phyloP scores from a whole-genome alignment of 169 alveolate species.

The Eimeria zaria region DNA sequence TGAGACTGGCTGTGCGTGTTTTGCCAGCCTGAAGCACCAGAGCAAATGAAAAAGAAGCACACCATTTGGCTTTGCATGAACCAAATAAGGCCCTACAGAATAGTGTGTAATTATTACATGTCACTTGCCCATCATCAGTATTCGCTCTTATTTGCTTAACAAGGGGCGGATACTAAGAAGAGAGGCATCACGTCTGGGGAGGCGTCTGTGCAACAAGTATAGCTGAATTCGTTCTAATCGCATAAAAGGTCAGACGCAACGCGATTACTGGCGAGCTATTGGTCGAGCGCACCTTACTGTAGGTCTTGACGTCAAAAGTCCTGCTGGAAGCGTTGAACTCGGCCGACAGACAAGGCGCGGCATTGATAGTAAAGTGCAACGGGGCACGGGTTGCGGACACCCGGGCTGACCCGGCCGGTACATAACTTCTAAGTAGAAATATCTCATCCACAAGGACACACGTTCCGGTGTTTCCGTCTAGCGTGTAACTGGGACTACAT shows the following conservation, averaged over 20 bases:
- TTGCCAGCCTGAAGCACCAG: constrained; percentile 25
- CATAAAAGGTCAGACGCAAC: background rate
- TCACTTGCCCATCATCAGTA: background rate
- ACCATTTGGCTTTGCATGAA: background rate
- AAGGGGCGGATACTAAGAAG: background rate
- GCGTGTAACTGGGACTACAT: constrained; percentile 2
- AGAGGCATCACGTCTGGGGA: background rate
- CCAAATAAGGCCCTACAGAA: background rate
- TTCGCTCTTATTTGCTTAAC: background rate
- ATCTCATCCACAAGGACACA: background rate
- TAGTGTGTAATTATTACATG: background rate
- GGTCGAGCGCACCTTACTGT: background rate
- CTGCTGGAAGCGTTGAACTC: constrained; percentile 15
- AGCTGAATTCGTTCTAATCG: background rate
- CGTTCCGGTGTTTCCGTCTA: background rate
- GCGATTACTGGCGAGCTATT: background rate
- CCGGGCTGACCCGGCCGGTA: constrained; percentile 23
- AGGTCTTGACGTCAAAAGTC: constrained; percentile 2
- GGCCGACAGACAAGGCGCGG: constrained; percentile 61
- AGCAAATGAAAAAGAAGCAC: background rate
- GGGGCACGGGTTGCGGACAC: constrained; percentile 74
- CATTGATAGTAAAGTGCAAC: constrained; percentile 23
- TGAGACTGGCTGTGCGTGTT: constrained; percentile 1
- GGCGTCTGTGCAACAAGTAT: background rate
- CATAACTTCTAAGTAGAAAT: background rate